These are phyloP conservation scores for Taxillus chinensis DNA, from an alignment of 164 flowering plant genomes.

Conservation along the genomic window DNA sequence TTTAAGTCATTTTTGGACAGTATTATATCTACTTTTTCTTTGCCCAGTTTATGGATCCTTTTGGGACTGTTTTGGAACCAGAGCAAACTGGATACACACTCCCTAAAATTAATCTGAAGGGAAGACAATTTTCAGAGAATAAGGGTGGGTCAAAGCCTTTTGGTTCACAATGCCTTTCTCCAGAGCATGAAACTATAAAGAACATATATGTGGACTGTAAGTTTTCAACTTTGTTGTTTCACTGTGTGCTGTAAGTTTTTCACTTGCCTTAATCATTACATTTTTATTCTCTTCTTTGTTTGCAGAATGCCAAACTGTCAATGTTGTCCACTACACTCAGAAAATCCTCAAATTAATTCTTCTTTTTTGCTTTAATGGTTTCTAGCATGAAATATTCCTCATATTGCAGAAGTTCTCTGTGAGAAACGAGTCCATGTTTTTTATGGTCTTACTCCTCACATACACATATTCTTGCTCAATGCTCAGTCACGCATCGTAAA, in stretches of 20 bases:
- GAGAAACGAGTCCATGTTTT: too few species aligned
- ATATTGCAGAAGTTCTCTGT: too few species aligned
- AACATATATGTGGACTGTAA: conserved; percentile 73
- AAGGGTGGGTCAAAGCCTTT: conserved; percentile 21
- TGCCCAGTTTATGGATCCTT: conserved; percentile 52
- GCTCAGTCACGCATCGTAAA: too few species aligned
- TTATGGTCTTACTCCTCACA: too few species aligned
- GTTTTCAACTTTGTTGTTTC: conserved; percentile 13
- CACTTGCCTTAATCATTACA: too few species aligned
- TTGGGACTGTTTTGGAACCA: conserved; percentile 30
- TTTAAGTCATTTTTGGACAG: not conserved
- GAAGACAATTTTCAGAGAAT: conserved; percentile 16
- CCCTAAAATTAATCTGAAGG: conserved; percentile 21
- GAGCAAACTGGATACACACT: conserved; percentile 21
- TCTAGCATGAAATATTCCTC: too few species aligned
- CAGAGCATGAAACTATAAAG: conserved; percentile 48
- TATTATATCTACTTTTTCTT: not conserved
- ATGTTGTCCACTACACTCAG: too few species aligned
- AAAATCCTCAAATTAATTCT: too few species aligned
- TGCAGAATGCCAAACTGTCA: too few species aligned
- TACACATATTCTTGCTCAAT: too few species aligned
- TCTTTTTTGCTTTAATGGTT: too few species aligned
- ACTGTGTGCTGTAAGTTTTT: too few species aligned
- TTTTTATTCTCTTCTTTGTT: not conserved
- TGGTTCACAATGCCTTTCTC: conserved; percentile 21